A percentile compares a stretch with the other conserved stretches of the same genome.
Evolutionary conservation across 345 rosid genomes (phyloP).

Genomic region (Syzygium aqueum): DNA sequence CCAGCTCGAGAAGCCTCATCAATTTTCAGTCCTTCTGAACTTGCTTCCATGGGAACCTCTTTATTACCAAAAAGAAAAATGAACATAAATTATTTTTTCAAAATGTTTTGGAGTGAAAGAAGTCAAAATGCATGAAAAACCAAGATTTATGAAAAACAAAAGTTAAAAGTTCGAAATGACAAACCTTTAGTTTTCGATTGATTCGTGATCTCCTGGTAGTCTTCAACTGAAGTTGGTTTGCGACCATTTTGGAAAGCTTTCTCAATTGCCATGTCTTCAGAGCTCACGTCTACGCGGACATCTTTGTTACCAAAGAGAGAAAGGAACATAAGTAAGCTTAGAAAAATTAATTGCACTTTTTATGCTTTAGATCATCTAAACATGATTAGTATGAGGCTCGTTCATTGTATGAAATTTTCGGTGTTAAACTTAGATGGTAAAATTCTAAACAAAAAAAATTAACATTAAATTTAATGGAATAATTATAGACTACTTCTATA

Average conservation of each 20-base stretch:
- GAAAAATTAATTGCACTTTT: not conserved
- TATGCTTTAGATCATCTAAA: not conserved
- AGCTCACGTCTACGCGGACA: not conserved
- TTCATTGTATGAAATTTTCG: too few species aligned
- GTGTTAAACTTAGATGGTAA: too few species aligned
- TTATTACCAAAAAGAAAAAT: not conserved
- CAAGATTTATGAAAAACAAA: not conserved
- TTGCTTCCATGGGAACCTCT: accelerated
- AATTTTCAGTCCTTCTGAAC: not conserved
- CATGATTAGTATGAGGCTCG: not conserved
- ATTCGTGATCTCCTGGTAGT: not conserved
- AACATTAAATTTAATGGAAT: too few species aligned
- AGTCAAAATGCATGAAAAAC: not conserved
- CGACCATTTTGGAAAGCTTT: accelerated
- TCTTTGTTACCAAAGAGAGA: not conserved
- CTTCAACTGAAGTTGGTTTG: not conserved
- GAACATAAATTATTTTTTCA: not conserved
- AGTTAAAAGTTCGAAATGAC: not conserved
- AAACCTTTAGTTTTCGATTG: not conserved
- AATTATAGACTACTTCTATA: too few species aligned
- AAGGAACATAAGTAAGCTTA: not conserved
- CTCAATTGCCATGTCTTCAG: not conserved
- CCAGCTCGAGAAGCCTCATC: not conserved
- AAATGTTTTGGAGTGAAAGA: not conserved
- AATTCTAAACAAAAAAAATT: too few species aligned